These are phyloP conservation scores for Chenopodium suecicum DNA, from an alignment of 148 eudicot species.

Conservation along the genomic window DNA sequence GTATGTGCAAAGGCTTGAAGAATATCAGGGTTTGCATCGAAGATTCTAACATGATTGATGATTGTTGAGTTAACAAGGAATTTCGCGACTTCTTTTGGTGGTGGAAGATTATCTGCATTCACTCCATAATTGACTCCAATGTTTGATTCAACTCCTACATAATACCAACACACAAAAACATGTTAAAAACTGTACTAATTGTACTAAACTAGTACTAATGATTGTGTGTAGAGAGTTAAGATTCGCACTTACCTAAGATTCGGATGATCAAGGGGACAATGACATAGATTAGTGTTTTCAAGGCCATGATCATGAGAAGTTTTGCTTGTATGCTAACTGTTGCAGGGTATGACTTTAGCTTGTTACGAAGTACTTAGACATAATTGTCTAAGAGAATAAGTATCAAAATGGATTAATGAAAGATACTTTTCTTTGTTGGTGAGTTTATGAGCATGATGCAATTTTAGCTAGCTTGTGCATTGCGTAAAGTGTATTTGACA, in stretches of 20 bases:
- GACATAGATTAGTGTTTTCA: background rate
- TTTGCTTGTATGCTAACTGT: background rate
- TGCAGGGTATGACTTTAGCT: background rate
- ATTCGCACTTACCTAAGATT: constrained; percentile 4
- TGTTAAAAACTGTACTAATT: too few relatives aligned
- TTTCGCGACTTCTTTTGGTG: constrained; percentile 45
- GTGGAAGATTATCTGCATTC: constrained; percentile 64
- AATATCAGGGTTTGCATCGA: constrained; percentile 44
- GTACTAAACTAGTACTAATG: too few relatives aligned
- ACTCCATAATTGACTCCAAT: constrained; percentile 78
- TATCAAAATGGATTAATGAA: background rate
- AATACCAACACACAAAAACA: background rate
- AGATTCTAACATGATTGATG: constrained; percentile 57
- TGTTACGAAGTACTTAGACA: background rate
- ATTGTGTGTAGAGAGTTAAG: background rate
- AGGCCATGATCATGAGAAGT: background rate
- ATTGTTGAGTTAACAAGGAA: constrained; percentile 51
- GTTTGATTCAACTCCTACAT: constrained; percentile 34
- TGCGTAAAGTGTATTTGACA: constrained; percentile 10
- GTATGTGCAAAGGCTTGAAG: constrained; percentile 59
- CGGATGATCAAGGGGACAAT: background rate
- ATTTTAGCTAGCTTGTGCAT: background rate
- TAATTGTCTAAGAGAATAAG: constrained; percentile 25
- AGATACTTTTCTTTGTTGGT: constrained; percentile 40
- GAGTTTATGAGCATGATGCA: constrained; percentile 1